Percentiles rank a stretch among this genome's conserved stretches.
Evolutionary conservation across 768 basidiomycete species (phyloP).

Genomic region (Paxillus involutus): DNA sequence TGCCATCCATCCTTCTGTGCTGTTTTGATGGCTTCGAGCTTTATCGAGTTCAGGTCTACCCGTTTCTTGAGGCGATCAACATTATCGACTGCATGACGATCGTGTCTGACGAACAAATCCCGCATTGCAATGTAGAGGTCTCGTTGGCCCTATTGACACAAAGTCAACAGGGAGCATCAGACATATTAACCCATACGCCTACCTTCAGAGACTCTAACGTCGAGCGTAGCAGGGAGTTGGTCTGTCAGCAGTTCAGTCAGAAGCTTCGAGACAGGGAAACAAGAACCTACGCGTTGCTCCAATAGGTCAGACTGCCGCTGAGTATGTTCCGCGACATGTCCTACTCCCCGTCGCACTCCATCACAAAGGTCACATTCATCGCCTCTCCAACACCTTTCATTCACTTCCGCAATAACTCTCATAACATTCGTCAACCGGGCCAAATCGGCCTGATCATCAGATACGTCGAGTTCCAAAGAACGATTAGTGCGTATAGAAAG

Average conservation of each 20-base stretch:
- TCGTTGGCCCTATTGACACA: constrained; percentile 57
- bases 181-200: constrained; percentile 1
- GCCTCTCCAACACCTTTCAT: constrained; percentile 80
- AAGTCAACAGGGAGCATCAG: constrained; percentile 9
- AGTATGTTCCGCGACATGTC: constrained; percentile 63
- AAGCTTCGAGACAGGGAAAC: background rate
- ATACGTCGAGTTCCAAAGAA: constrained; percentile 25
- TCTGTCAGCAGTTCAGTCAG: constrained; percentile 39
- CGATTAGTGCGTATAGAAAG: constrained; percentile 8
- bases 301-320: constrained; percentile 73
- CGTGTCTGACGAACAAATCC: constrained; percentile 84
- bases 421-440: constrained; percentile 82
- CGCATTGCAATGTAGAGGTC: constrained; percentile 86
- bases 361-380: constrained; percentile 79
- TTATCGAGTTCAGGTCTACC: constrained; percentile 71
- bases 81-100: constrained; percentile 85
- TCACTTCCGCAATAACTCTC: constrained; percentile 74
- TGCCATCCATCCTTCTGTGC: constrained; percentile 83
- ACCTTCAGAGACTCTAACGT: constrained; percentile 82
- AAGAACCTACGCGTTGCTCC: constrained; percentile 62
- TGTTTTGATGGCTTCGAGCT: constrained; percentile 71
- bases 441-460: constrained; percentile 70
- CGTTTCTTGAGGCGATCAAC: constrained; percentile 88
- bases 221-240: constrained; percentile 58
- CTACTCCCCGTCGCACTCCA: constrained; percentile 73